A percentile compares a stretch with the other conserved stretches of the same genome.
Evolutionary conservation across 2,329 filamentous ascomycete genomes (phyloP).

Genomic region (Aspergillus tanneri): DNA sequence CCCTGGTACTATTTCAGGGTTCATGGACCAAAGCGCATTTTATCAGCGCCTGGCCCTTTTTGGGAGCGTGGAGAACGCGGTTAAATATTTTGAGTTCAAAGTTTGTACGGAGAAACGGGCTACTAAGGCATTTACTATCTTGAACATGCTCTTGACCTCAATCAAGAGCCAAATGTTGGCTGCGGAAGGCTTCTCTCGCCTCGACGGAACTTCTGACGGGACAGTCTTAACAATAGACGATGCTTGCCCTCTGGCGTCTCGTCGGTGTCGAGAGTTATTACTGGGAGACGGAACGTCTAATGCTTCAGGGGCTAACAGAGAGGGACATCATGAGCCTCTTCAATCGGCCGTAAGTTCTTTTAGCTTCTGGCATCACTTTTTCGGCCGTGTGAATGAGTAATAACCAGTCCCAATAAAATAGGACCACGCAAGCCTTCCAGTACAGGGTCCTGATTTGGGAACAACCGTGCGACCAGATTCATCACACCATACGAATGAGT

Average conservation of each 20-base stretch:
- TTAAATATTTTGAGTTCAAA: slow-evolving; percentile 1
- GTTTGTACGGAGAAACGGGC: slow-evolving; percentile 1
- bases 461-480: background rate
- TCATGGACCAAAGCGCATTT: background rate
- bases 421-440: background rate
- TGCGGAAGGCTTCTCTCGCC: background rate
- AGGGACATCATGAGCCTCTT: too few species aligned
- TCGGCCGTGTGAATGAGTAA: background rate
- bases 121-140: background rate
- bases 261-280: slow-evolving; percentile 2
- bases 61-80: slow-evolving; percentile 1
- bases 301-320: too few species aligned
- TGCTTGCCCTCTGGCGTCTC: slow-evolving; percentile 1
- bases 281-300: background rate
- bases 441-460: background rate
- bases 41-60: background rate
- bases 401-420: background rate
- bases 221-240: background rate
- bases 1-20: background rate
- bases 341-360: background rate
- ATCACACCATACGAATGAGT: background rate
- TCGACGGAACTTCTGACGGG: background rate
- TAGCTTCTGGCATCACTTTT: too few species aligned
- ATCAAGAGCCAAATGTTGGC: background rate
- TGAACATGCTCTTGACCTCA: background rate